Conservation (phyloP, 108 stramenopile genomes). For the Pseudonitzschia delicatissima region DNA sequence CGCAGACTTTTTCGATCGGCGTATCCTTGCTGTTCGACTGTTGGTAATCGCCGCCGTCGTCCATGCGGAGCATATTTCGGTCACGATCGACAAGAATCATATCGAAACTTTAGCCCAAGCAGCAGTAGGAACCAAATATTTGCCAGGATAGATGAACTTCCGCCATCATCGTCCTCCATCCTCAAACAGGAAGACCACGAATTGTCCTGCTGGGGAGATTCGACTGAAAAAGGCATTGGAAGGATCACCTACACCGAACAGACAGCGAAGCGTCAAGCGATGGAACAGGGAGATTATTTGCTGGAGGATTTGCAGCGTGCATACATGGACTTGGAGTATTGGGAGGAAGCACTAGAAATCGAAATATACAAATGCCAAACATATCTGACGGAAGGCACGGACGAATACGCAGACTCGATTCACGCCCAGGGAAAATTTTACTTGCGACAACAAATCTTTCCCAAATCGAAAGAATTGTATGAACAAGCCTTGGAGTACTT, state of each 20-base stretch:
- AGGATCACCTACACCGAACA: neutral
- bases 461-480: slow-evolving; percentile 22
- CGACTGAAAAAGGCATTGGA: slow-evolving; percentile 16
- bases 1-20: neutral
- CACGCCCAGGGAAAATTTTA: slow-evolving; percentile 42
- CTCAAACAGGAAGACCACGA: slow-evolving; percentile 21
- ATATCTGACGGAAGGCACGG: neutral
- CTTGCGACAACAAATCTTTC: slow-evolving; percentile 29
- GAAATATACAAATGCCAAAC: slow-evolving; percentile 20
- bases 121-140: neutral
- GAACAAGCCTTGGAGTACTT: slow-evolving; percentile 41
- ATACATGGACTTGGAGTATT: slow-evolving; percentile 42
- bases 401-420: slow-evolving; percentile 35
- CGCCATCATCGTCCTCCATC: slow-evolving; percentile 12
- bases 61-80: neutral
- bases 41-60: neutral
- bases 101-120: neutral
- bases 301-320: slow-evolving; percentile 23
- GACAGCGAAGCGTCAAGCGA: neutral
- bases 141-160: neutral
- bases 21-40: neutral
- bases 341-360: slow-evolving; percentile 38
- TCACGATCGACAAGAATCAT: neutral
- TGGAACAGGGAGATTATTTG: neutral
- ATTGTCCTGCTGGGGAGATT: slow-evolving; percentile 6